These are phyloP conservation scores for Phytophthora cryptogea DNA, from an alignment of 352 stramenopile genomes.

Conservation along the genomic window DNA sequence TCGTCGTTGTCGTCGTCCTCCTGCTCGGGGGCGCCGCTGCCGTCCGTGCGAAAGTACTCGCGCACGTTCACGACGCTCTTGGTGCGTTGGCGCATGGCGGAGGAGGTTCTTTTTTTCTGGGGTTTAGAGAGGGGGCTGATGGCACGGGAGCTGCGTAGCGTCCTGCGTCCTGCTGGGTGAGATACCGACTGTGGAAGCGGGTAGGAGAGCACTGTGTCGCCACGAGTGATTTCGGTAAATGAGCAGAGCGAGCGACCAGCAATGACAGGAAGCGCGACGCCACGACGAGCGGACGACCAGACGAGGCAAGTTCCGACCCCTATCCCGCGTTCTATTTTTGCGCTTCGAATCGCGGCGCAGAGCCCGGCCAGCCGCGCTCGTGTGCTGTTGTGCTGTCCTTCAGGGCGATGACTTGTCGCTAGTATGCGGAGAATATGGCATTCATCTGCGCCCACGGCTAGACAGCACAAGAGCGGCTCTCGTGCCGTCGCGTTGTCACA, in stretches of 20 bases:
- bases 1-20: conserved; percentile 53
- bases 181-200: conserved; percentile 1
- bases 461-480: no score
- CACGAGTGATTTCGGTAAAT: conserved; percentile 38
- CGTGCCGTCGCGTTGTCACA: conserved; percentile 15
- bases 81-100: conserved; percentile 67
- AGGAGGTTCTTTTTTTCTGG: conserved; percentile 9
- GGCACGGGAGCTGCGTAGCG: no score
- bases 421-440: no score
- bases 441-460: no score
- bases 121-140: not conserved
- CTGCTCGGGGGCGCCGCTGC: conserved; percentile 45
- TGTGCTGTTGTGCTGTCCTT: no score
- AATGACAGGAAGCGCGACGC: conserved; percentile 20
- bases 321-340: conserved; percentile 44
- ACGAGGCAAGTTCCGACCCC: conserved; percentile 40
- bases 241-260: conserved; percentile 19
- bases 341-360: not conserved
- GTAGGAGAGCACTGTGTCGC: conserved; percentile 19
- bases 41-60: conserved; percentile 77
- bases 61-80: conserved; percentile 70
- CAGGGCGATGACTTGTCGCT: no score
- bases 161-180: not conserved
- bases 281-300: conserved; percentile 29
- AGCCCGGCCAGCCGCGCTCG: no score